These are phyloP conservation scores for Coprinopsis strossmayeri DNA, from an alignment of 768 basidiomycete genomes.

Conservation along the genomic window DNA sequence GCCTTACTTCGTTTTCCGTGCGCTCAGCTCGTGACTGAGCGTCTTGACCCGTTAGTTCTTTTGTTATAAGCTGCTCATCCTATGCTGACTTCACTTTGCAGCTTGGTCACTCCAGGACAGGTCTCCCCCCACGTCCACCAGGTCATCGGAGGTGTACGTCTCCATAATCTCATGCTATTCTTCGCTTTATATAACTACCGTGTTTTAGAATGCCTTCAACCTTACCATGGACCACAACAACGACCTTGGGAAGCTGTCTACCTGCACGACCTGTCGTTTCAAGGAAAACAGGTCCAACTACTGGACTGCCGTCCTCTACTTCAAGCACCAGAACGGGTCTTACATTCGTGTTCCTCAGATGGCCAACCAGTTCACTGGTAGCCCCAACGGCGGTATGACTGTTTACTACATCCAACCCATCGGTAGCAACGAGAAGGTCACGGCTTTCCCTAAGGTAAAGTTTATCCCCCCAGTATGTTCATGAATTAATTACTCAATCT, in stretches of 20 bases:
- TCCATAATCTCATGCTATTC: no score
- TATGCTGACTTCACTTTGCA: not conserved
- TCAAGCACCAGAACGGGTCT: slow-evolving; percentile 1
- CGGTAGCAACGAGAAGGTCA: slow-evolving; percentile 5
- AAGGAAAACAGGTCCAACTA: slow-evolving; percentile 10
- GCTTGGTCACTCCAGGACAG: slow-evolving; percentile 9
- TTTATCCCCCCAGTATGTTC: not conserved
- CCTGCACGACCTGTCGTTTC: slow-evolving; percentile 5
- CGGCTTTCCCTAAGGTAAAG: slow-evolving; percentile 7
- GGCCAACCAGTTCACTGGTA: slow-evolving; percentile 7
- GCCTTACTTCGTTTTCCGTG: slow-evolving; percentile 4
- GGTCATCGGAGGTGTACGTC: slow-evolving; percentile 5
- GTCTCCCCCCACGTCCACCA: slow-evolving; percentile 9
- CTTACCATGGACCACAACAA: slow-evolving; percentile 6
- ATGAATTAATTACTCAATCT: not conserved
- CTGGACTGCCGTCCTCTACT: slow-evolving; percentile 8
- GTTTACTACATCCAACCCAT: slow-evolving; percentile 10
- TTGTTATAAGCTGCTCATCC: not conserved
- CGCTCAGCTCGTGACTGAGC: slow-evolving; percentile 7
- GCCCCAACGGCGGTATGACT: slow-evolving; percentile 8
- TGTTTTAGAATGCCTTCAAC: slow-evolving; percentile 4
- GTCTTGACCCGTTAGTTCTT: slow-evolving; percentile 6
- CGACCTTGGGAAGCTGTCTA: not conserved
- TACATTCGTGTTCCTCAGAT: slow-evolving; percentile 8
- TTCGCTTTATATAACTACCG: not conserved